A percentile compares a stretch with the other conserved stretches of the same genome.
Conservation (phyloP, 345 rosid species). For the Crucihimalaya himalaica region DNA sequence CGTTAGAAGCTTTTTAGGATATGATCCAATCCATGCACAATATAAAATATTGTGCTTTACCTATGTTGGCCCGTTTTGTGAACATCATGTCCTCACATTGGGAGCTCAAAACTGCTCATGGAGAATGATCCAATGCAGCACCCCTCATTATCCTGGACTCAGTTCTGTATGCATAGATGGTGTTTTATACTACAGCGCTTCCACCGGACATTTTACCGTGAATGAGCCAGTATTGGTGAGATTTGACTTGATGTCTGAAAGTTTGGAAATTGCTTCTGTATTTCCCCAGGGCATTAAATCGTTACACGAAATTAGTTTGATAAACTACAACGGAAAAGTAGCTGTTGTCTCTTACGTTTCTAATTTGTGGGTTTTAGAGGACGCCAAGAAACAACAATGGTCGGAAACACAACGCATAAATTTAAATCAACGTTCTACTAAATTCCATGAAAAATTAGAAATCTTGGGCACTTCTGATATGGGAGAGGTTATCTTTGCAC, state of each 20-base stretch:
- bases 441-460: too few species aligned
- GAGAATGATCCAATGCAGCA: not conserved
- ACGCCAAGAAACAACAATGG: not conserved
- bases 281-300: not conserved
- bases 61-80: too few species aligned
- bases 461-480: not conserved
- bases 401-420: not conserved
- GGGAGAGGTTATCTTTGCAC: constrained; percentile 3
- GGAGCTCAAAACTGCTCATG: not conserved
- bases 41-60: not conserved
- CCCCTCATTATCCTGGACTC: not conserved
- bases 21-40: not conserved
- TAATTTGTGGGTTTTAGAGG: not conserved
- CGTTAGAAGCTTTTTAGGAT: constrained; percentile 20
- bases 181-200: not conserved
- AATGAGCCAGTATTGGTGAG: not conserved
- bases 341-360: not conserved
- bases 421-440: too few species aligned
- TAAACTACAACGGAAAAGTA: constrained; percentile 12
- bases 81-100: not conserved
- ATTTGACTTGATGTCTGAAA: not conserved
- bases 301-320: fast-evolving
- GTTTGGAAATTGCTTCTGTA: not conserved
- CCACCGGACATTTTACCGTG: not conserved
- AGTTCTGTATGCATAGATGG: not conserved